phyloP scores from a whole-genome alignment of 371 early-diverging fungal species.

The Rhizopus sp. region DNA sequence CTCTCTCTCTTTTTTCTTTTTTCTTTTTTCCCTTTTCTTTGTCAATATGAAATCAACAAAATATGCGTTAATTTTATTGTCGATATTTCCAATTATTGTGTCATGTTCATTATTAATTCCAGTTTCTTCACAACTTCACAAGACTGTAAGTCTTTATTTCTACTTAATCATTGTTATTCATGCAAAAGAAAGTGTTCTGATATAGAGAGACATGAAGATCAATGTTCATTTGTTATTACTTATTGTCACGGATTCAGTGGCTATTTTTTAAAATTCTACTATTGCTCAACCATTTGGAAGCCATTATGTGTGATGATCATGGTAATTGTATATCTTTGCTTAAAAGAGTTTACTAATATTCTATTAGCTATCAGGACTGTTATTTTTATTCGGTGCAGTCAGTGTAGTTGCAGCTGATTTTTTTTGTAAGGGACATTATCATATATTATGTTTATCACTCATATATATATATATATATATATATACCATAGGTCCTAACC shows the following conservation, averaged over 20 bases:
- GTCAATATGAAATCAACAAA: neutral
- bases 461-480: neutral
- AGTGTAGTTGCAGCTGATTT: slow-evolving; percentile 72
- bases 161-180: neutral
- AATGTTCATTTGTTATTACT: slow-evolving; percentile 40
- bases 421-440: slow-evolving; percentile 53
- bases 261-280: slow-evolving; percentile 58
- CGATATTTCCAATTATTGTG: slow-evolving; percentile 16
- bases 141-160: slow-evolving; percentile 11
- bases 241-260: slow-evolving; percentile 44
- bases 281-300: slow-evolving; percentile 51
- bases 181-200: slow-evolving; percentile 29
- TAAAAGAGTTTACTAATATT: neutral
- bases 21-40: neutral
- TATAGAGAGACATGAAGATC: slow-evolving; percentile 37
- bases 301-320: slow-evolving; percentile 41
- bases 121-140: slow-evolving; percentile 16
- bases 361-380: slow-evolving; percentile 32
- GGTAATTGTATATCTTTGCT: slow-evolving; percentile 11
- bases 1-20: slow-evolving; percentile 2
- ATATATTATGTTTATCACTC: too few relatives aligned
- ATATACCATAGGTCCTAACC: slow-evolving; percentile 50
- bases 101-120: slow-evolving; percentile 20
- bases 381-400: slow-evolving; percentile 60
- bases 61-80: slow-evolving; percentile 1